Conservation (phyloP, 2,329 filamentous ascomycete genomes). For the Talaromyces sp. region DNA sequence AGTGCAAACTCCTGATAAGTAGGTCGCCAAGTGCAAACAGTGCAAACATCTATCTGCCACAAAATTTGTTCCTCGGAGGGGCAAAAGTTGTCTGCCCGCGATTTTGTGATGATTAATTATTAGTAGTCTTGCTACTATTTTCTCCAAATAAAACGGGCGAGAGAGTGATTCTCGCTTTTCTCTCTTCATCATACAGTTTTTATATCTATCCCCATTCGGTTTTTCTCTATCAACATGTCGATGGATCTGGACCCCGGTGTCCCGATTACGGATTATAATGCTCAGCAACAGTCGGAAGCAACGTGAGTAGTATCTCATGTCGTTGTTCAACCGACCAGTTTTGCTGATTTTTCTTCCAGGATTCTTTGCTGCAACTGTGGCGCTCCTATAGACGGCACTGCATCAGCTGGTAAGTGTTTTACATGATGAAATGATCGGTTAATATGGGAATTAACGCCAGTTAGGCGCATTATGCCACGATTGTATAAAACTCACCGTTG, state of each 20-base stretch:
- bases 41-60: slow-evolving; percentile 13
- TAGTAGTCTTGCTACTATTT: neutral
- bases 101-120: slow-evolving; percentile 8
- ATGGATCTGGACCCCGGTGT: slow-evolving; percentile 57
- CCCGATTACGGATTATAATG: slow-evolving; percentile 41
- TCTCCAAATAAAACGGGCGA: neutral
- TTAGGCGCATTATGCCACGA: slow-evolving; percentile 90
- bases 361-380: slow-evolving; percentile 98
- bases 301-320: slow-evolving; percentile 45
- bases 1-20: slow-evolving; percentile 12
- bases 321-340: neutral
- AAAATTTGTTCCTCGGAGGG: slow-evolving; percentile 13
- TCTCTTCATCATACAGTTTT: neutral
- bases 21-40: slow-evolving; percentile 11
- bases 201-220: neutral
- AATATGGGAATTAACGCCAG: slow-evolving; percentile 42
- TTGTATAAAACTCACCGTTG: slow-evolving; percentile 89
- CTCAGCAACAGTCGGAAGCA: slow-evolving; percentile 42
- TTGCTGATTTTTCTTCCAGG: slow-evolving; percentile 38
- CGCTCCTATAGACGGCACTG: slow-evolving; percentile 85
- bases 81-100: slow-evolving; percentile 13
- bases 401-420: slow-evolving; percentile 10
- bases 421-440: neutral
- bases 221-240: slow-evolving; percentile 42
- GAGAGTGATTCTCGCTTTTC: neutral